These are phyloP conservation scores for Aspergillus cejpii DNA, from an alignment of 2,329 filamentous ascomycete genomes.

Conservation along the genomic window DNA sequence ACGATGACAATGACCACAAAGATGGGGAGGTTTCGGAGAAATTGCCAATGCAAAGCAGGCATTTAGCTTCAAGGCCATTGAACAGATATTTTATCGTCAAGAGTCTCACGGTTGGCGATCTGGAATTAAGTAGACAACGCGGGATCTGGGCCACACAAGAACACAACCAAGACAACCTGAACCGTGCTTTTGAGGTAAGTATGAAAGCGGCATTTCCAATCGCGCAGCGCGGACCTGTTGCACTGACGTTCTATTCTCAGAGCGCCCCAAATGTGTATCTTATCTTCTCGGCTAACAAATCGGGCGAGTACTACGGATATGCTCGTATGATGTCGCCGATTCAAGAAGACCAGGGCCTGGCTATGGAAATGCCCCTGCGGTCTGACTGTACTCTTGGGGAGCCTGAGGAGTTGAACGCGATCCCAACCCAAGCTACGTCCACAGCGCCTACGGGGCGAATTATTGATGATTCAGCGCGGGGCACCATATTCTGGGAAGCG, in stretches of 20 bases:
- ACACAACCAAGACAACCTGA: constrained; percentile 81
- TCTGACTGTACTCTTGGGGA: constrained; percentile 51
- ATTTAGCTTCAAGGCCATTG: constrained; percentile 38
- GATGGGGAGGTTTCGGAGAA: constrained; percentile 11
- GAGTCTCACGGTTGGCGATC: constrained; percentile 81
- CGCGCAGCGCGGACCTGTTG: neutral
- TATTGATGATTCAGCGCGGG: constrained; percentile 86
- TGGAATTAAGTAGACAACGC: constrained; percentile 80
- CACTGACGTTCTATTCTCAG: constrained; percentile 40
- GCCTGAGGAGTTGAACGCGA: constrained; percentile 68
- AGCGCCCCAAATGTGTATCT: constrained; percentile 76
- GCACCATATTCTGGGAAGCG: constrained; percentile 94
- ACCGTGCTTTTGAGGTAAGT: constrained; percentile 71
- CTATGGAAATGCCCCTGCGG: constrained; percentile 63
- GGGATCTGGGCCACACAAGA: constrained; percentile 91
- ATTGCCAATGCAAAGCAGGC: constrained; percentile 9
- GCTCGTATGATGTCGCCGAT: constrained; percentile 84
- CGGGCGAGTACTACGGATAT: constrained; percentile 93
- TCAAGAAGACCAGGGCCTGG: constrained; percentile 64
- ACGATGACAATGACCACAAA: neutral
- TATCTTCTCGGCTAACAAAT: constrained; percentile 95
- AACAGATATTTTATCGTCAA: constrained; percentile 91
- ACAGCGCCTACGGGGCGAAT: constrained; percentile 75
- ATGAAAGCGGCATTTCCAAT: neutral
- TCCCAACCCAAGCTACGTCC: constrained; percentile 69